A percentile compares a stretch with the other conserved stretches of the same genome.
phyloP scores from a whole-genome alignment of 78 protist species.

The Corallochytrium limacisporum region DNA sequence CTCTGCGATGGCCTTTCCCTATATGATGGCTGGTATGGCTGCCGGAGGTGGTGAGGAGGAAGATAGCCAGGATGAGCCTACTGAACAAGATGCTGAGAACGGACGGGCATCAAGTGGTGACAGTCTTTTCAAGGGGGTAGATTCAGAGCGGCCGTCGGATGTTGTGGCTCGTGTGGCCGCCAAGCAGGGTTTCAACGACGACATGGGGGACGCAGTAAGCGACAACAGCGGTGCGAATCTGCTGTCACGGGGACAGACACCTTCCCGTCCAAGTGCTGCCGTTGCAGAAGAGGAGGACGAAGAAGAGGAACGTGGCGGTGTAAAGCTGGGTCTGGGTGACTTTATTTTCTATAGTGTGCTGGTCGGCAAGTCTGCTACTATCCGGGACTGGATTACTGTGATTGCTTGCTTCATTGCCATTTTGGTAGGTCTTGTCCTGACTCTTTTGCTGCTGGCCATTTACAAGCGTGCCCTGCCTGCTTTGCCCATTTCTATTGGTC shows the following conservation, averaged over 20 bases:
- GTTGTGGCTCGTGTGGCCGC: too few relatives aligned
- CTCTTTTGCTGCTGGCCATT: constrained; percentile 61
- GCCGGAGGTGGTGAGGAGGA: neutral
- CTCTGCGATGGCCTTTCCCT: neutral
- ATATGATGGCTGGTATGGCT: neutral
- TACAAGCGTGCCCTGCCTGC: constrained; percentile 85
- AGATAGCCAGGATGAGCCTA: too few relatives aligned
- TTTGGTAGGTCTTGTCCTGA: constrained; percentile 56
- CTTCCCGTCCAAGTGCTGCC: too few relatives aligned
- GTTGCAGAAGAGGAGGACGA: neutral
- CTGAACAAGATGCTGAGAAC: too few relatives aligned
- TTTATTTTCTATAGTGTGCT: constrained; percentile 84
- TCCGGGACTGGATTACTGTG: constrained; percentile 24
- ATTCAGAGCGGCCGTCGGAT: too few relatives aligned
- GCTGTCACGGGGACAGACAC: too few relatives aligned
- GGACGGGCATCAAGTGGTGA: too few relatives aligned
- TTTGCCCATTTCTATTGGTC: constrained; percentile 77
- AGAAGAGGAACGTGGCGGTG: neutral
- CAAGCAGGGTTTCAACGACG: too few relatives aligned
- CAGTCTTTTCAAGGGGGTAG: too few relatives aligned
- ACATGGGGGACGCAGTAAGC: too few relatives aligned
- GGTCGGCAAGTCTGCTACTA: constrained; percentile 73
- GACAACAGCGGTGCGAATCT: too few relatives aligned
- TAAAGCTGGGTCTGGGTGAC: constrained; percentile 96
- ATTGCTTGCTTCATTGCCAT: constrained; percentile 70